phyloP scores from a whole-genome alignment of 345 rosid genomes.

The Salix brachista region DNA sequence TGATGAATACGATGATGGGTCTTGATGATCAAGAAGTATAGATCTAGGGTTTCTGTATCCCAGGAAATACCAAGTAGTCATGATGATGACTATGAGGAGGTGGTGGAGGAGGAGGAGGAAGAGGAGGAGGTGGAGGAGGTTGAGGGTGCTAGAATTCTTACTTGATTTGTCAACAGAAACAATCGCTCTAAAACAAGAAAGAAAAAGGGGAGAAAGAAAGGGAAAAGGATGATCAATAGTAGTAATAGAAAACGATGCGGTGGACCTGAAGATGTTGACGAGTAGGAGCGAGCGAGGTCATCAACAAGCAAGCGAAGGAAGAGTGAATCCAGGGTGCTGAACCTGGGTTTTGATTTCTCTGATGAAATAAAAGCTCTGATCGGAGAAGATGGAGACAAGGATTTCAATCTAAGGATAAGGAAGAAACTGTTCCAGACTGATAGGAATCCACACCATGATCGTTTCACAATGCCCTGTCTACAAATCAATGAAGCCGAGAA shows the following conservation, averaged over 20 bases:
- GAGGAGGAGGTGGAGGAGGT: too few species aligned
- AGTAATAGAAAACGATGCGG: not conserved
- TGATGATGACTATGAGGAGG: too few species aligned
- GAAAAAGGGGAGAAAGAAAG: not conserved
- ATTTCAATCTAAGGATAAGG: not conserved
- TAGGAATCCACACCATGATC: not conserved
- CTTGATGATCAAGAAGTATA: not conserved
- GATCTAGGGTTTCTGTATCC: too few species aligned
- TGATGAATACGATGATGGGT: not conserved
- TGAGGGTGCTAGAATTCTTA: too few species aligned
- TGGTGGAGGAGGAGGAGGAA: too few species aligned
- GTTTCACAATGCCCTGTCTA: not conserved
- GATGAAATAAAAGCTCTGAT: not conserved
- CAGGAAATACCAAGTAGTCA: too few species aligned
- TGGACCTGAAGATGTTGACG: not conserved
- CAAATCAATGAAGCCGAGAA: not conserved
- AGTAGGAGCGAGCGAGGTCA: not conserved
- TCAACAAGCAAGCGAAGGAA: not conserved
- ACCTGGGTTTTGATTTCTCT: not conserved
- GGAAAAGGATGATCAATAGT: not conserved
- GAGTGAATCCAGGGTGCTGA: not conserved
- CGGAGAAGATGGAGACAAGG: not conserved
- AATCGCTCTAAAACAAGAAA: too few species aligned
- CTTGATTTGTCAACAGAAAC: too few species aligned
- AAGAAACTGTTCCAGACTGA: not conserved